phyloP scores from a whole-genome alignment of 1,284 basidiomycete genomes.

The Leccinum huronense region DNA sequence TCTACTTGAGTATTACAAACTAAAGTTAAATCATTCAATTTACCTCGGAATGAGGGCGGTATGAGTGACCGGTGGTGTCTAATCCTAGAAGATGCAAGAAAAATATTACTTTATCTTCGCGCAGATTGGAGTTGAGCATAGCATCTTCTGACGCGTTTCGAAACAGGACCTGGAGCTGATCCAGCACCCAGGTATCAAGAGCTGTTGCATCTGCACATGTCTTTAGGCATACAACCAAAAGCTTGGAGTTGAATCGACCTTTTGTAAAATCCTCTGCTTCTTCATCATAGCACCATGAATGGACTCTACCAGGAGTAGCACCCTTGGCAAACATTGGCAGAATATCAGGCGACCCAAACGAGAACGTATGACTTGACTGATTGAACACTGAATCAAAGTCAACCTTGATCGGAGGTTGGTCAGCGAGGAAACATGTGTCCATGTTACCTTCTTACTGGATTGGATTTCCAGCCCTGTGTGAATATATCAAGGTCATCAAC shows the following conservation, averaged over 20 bases:
- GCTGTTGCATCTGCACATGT: conserved; percentile 64
- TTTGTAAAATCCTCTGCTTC: conserved; percentile 84
- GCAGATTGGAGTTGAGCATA: conserved; percentile 49
- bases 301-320: conserved; percentile 68
- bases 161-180: conserved; percentile 61
- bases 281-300: conserved; percentile 77
- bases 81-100: conserved; percentile 85
- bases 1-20: conserved; percentile 2
- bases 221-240: not conserved
- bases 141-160: conserved; percentile 58
- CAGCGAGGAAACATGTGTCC: conserved; percentile 3
- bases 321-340: conserved; percentile 85
- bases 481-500: conserved; percentile 9
- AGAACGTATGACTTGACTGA: conserved; percentile 74
- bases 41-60: conserved; percentile 79
- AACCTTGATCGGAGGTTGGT: conserved; percentile 44
- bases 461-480: conserved; percentile 81
- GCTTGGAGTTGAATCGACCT: conserved; percentile 41
- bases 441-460: conserved; percentile 57
- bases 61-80: conserved; percentile 87
- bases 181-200: conserved; percentile 79
- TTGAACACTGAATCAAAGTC: conserved; percentile 92
- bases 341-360: conserved; percentile 89
- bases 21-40: not conserved
- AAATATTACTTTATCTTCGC: conserved; percentile 65